These are phyloP conservation scores for Cunninghamia lanceolata DNA, from an alignment of 75 land plant species.

Conservation along the genomic window DNA sequence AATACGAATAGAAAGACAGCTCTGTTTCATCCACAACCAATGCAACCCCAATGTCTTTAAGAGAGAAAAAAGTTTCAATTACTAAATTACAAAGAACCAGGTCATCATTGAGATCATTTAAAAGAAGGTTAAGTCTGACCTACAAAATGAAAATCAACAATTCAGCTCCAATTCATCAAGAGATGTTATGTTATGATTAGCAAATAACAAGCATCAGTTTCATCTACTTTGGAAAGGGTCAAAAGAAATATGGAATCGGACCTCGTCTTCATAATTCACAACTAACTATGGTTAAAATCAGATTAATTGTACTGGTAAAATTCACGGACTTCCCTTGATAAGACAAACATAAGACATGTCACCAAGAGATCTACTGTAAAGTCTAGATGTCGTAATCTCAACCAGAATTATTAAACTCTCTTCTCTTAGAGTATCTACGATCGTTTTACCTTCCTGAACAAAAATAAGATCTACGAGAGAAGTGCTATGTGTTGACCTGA, in stretches of 20 bases:
- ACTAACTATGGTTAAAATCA: background rate
- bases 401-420: background rate
- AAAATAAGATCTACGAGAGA: background rate
- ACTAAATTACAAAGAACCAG: background rate
- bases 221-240: background rate
- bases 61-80: constrained; percentile 1
- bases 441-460: background rate
- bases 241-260: background rate
- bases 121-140: background rate
- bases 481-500: constrained; percentile 48
- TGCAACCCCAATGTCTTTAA: background rate
- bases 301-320: background rate
- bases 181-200: background rate
- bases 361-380: background rate
- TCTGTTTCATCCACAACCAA: background rate
- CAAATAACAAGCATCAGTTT: background rate
- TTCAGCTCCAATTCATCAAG: background rate
- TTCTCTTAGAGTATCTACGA: background rate
- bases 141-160: background rate
- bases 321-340: background rate
- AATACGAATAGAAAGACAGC: background rate
- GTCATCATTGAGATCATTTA: background rate
- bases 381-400: background rate
- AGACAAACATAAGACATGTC: background rate
- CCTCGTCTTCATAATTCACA: background rate